Percentiles rank a stretch among this genome's conserved stretches.
Evolutionary conservation across 495 filamentous ascomycete genomes (phyloP).

Genomic region (Apodospora peruviana): DNA sequence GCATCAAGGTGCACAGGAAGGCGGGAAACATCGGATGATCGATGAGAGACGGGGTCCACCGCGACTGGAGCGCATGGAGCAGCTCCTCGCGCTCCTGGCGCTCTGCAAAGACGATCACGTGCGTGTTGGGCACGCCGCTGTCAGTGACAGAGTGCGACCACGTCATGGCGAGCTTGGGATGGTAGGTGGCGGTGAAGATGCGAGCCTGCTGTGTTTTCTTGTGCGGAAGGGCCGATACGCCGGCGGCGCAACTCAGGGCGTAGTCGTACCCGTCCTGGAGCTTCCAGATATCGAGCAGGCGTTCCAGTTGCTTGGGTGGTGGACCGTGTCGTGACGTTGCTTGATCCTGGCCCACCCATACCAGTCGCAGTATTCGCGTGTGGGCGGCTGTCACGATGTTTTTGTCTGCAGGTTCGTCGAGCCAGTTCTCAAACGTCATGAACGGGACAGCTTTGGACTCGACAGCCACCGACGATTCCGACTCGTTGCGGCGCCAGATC

Average conservation of each 20-base stretch:
- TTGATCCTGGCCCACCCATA: slow-evolving; percentile 17
- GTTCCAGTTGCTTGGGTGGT: slow-evolving; percentile 6
- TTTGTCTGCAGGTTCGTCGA: slow-evolving; percentile 12
- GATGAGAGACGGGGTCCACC: slow-evolving; percentile 10
- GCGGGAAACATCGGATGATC: slow-evolving; percentile 25
- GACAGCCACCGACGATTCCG: neutral
- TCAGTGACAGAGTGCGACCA: slow-evolving; percentile 13
- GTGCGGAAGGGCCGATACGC: slow-evolving; percentile 9
- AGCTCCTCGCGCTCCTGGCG: slow-evolving; percentile 19
- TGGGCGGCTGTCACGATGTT: slow-evolving; percentile 4
- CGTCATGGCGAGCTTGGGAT: slow-evolving; percentile 19
- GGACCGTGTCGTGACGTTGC: slow-evolving; percentile 5
- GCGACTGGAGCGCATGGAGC: slow-evolving; percentile 9
- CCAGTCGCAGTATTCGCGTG: slow-evolving; percentile 9
- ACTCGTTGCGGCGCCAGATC: slow-evolving; percentile 12
- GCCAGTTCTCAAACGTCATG: slow-evolving; percentile 17
- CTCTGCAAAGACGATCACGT: slow-evolving; percentile 17
- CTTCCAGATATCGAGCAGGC: slow-evolving; percentile 8
- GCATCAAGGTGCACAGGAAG: slow-evolving; percentile 17
- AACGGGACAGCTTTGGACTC: slow-evolving; percentile 8
- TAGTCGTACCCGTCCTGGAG: slow-evolving; percentile 16
- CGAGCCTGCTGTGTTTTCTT: neutral
- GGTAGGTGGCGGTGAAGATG: slow-evolving; percentile 19
- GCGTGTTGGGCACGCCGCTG: neutral
- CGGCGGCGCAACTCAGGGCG: slow-evolving; percentile 17